Percentiles rank a stretch among this genome's conserved stretches.
Conservation (phyloP, 2,329 filamentous ascomycete species). For the Fusarium drepaniforme region DNA sequence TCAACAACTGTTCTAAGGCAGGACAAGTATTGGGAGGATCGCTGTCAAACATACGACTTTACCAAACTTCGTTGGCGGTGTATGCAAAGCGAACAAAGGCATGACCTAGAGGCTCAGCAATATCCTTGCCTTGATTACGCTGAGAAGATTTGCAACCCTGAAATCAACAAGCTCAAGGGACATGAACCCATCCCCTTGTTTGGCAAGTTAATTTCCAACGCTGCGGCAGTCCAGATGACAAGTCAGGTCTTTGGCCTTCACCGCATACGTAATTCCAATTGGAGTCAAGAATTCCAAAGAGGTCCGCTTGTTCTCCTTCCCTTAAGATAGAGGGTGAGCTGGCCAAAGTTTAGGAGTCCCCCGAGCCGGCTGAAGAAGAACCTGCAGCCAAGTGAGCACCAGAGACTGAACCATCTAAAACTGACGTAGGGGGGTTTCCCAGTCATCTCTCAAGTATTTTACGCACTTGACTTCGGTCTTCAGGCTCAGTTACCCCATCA, state of each 20-base stretch:
- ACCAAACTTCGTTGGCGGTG: neutral
- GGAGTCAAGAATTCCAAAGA: neutral
- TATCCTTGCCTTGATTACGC: slow-evolving; percentile 1
- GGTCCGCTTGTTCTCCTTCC: neutral
- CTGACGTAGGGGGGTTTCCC: neutral
- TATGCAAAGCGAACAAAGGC: neutral
- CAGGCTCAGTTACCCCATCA: too few species aligned
- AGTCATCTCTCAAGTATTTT: slow-evolving; percentile 78
- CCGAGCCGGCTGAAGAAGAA: neutral
- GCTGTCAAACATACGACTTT: neutral
- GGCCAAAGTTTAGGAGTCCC: neutral
- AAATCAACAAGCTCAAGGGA: neutral
- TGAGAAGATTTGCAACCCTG: neutral
- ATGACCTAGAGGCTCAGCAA: neutral
- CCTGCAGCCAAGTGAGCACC: neutral
- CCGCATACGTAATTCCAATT: neutral
- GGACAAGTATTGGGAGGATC: neutral
- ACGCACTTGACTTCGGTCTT: too few species aligned
- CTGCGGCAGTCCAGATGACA: neutral
- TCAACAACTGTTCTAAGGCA: neutral
- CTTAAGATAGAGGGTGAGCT: neutral
- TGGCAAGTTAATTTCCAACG: neutral
- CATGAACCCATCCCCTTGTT: neutral
- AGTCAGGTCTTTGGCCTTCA: neutral
- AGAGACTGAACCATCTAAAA: neutral